These are phyloP conservation scores for Platismatia glauca DNA, from an alignment of 495 filamentous ascomycete species.

Conservation along the genomic window DNA sequence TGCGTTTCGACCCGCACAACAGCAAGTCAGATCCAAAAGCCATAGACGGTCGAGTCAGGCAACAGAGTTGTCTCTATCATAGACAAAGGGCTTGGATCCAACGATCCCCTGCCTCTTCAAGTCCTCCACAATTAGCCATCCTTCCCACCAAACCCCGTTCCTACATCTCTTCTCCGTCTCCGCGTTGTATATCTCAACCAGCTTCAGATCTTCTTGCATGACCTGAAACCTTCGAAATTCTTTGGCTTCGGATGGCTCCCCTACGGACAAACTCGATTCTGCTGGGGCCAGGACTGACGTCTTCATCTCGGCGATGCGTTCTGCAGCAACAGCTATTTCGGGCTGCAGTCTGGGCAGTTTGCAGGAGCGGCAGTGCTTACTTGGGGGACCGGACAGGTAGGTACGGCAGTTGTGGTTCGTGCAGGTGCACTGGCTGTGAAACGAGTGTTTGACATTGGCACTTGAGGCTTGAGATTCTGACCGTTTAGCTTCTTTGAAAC, in stretches of 20 bases:
- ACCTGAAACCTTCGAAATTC: neutral
- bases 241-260: neutral
- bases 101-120: neutral
- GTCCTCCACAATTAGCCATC: conserved; percentile 9
- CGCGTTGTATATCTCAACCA: conserved; percentile 5
- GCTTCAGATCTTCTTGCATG: neutral
- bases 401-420: neutral
- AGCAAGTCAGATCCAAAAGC: neutral
- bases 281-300: neutral
- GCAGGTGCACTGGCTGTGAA: neutral
- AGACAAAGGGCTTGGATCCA: neutral
- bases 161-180: conserved; percentile 11
- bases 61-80: neutral
- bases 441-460: neutral
- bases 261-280: no score
- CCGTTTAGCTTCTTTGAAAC: neutral
- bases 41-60: neutral
- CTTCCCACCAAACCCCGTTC: conserved; percentile 13
- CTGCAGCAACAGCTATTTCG: neutral
- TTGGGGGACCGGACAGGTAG: neutral
- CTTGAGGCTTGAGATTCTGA: neutral
- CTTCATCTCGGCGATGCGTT: neutral
- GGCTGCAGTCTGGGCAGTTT: neutral
- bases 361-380: conserved; percentile 9
- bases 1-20: neutral